phyloP scores from a whole-genome alignment of 2,329 filamentous ascomycete species.

The Ophiosphaerella herpotricha region DNA sequence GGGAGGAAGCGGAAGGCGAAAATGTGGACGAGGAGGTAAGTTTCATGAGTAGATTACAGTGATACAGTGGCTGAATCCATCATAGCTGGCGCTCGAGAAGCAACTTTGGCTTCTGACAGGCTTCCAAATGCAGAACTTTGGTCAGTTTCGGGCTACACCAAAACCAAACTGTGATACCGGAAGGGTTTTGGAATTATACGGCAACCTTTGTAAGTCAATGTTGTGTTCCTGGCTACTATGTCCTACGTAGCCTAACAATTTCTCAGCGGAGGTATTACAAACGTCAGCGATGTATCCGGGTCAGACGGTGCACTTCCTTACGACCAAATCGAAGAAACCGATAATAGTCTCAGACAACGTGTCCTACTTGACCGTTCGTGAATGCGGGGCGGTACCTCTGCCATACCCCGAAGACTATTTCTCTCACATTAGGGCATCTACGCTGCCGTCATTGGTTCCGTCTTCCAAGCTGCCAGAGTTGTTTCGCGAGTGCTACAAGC shows the following conservation, averaged over 20 bases:
- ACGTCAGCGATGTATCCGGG: slow-evolving; percentile 48
- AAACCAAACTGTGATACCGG: slow-evolving; percentile 36
- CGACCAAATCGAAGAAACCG: slow-evolving; percentile 36
- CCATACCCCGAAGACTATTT: slow-evolving; percentile 48
- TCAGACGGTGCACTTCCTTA: slow-evolving; percentile 45
- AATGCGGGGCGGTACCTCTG: slow-evolving; percentile 54
- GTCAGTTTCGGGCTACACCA: slow-evolving; percentile 25
- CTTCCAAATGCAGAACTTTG: slow-evolving; percentile 49
- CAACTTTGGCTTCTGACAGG: slow-evolving; percentile 67
- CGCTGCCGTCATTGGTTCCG: slow-evolving; percentile 61
- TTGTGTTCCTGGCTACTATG: slow-evolving; percentile 18
- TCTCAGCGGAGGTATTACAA: slow-evolving; percentile 51
- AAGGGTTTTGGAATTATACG: slow-evolving; percentile 46
- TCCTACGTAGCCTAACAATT: slow-evolving; percentile 34
- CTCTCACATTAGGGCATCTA: slow-evolving; percentile 50
- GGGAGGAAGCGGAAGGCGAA: slow-evolving; percentile 45
- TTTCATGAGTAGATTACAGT: neutral
- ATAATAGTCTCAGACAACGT: slow-evolving; percentile 43
- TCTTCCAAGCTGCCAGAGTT: slow-evolving; percentile 62
- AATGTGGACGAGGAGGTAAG: slow-evolving; percentile 52
- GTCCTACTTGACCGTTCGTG: slow-evolving; percentile 34
- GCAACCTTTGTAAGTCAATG: slow-evolving; percentile 44
- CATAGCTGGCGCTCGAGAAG: slow-evolving; percentile 55
- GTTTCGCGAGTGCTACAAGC: slow-evolving; percentile 61
- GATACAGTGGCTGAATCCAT: slow-evolving; percentile 2